These are phyloP conservation scores for Saccharomycopsis amapae DNA, from an alignment of 805 yeast species.

Conservation along the genomic window DNA sequence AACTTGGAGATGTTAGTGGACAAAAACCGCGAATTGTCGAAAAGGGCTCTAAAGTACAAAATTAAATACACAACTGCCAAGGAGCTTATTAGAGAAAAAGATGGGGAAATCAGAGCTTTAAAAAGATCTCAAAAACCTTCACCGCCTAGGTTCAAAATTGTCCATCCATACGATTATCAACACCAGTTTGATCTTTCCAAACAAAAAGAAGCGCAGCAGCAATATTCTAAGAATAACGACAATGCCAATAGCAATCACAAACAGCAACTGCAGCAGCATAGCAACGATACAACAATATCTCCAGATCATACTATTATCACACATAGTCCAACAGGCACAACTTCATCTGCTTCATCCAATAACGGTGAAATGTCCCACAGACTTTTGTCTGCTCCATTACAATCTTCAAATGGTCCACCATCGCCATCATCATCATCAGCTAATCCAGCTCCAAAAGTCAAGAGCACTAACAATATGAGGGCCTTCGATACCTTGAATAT, in stretches of 20 bases:
- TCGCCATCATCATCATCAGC: not conserved
- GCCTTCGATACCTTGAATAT: constrained; percentile 19
- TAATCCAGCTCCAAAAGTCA: not conserved
- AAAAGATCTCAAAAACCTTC: constrained; percentile 4
- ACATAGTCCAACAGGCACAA: constrained; percentile 1
- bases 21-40: constrained; percentile 12
- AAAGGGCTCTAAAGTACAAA: constrained; percentile 20
- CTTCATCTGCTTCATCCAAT: not conserved
- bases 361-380: not conserved
- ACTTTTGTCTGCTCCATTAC: not conserved
- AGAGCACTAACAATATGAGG: constrained; percentile 1
- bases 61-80: constrained; percentile 18
- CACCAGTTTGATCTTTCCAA: not conserved
- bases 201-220: not conserved
- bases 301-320: constrained; percentile 19
- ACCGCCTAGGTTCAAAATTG: constrained; percentile 16
- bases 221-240: not conserved
- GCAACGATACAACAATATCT: constrained; percentile 12
- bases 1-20: constrained; percentile 8
- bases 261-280: constrained; percentile 6
- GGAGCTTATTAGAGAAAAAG: constrained; percentile 12
- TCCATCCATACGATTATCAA: not conserved
- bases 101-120: constrained; percentile 10
- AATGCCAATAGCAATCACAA: not conserved
- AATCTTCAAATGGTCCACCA: not conserved